Evolutionary conservation across 2,329 filamentous ascomycete species (phyloP), one percentile per base, ranked within the genome.

Genomic region (Beauveria varroae): DNA sequence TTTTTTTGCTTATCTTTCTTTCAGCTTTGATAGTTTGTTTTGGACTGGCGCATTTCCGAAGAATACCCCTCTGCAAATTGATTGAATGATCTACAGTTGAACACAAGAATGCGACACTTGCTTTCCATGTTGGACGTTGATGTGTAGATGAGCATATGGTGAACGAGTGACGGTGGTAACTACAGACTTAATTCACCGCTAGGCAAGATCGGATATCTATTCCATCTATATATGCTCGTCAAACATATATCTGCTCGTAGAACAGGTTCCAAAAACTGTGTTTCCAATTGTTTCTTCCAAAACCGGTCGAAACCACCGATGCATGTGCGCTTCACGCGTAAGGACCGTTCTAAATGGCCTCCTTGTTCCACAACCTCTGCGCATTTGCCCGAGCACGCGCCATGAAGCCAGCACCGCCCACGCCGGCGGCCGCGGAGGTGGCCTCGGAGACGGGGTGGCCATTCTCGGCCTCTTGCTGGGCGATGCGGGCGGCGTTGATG

Each of bases 401-500:
- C 40, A 30, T 26, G 57, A 60, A 44, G 37, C 57, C 57, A 4
- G 49, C 37, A 8, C 46, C 22, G 24, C 56, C 46, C 5, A 58
- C 24, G 9, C 56, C 37, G 10, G 46, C 56, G 12, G 56, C 56
- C 28, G 34, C 43, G 6, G 53, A 20, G 22, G 24, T 16, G 3
- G 40, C 20, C 3, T 30, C 34, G 22, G 51, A 16, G 16, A 5
- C 28, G 6, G 24, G 18, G 4, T 41, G 46, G 16, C 68, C 69
- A n/a, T 63, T 60, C 68, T 74, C 73, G 0, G 67, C 61, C 63
- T 75, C 72, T 0, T 55, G 64, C 62, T 69, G 67, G 51, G 75
- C 75, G 67, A 74, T 77, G 52, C 77, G 72, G 4, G 83, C 85
- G 57, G 78, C 79, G 57, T 85, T 83, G 60, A 87, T 78, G 59